Evolutionary conservation across 2,329 filamentous ascomycete genomes (phyloP), one percentile per base, ranked within the genome.

Genomic region (Colletotrichum trifolii): DNA sequence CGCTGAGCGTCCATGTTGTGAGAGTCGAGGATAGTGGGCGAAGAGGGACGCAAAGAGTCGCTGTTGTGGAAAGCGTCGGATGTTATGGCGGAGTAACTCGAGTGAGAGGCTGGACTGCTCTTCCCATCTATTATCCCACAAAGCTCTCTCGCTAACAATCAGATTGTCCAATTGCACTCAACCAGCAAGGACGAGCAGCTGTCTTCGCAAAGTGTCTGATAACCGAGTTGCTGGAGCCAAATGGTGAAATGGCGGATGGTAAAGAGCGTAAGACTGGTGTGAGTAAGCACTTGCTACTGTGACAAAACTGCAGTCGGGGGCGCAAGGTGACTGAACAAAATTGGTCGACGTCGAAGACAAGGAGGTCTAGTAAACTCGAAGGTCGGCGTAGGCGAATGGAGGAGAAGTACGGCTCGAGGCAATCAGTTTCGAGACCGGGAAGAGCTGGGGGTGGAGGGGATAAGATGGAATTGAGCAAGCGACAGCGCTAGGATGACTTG

Each of bases 371-470:
- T 38, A 48, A 53, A 56, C 39, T 58, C 59, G 13, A 54, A 48
- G 48, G 60, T 54, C 53, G 53, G 48, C 45, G 36, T 58, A 62
- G 58, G 52, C 50, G 58, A 57, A 17, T 54, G 47, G 39, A 60
- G 48, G 63, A 62, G 49, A 46, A 50, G 40, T 47, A 60, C 49
- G 54, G 49, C 54, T 59, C 50, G 38, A 55, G 33, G 60, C 52
- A 67, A 39, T 48, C 54, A 40, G 54, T 64, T 65, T 67, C 49
- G 54, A 67, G 50, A 64, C 43, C 46, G 54, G 60, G 40, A 65
- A 54, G 56, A 65, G 62, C 66, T 67, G 66, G 66, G 63, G 63
- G 59, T 47, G 62, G 62, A 66, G 66, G 62, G 66, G 66, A 66
- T 63, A 58, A 67, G 66, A 67, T 66, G 66, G 61, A 67, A 66